Percentiles rank a stretch among this genome's conserved stretches.
These are phyloP conservation scores for Terfezia boudieri DNA, from an alignment of 495 filamentous ascomycete genomes.

Conservation along the genomic window DNA sequence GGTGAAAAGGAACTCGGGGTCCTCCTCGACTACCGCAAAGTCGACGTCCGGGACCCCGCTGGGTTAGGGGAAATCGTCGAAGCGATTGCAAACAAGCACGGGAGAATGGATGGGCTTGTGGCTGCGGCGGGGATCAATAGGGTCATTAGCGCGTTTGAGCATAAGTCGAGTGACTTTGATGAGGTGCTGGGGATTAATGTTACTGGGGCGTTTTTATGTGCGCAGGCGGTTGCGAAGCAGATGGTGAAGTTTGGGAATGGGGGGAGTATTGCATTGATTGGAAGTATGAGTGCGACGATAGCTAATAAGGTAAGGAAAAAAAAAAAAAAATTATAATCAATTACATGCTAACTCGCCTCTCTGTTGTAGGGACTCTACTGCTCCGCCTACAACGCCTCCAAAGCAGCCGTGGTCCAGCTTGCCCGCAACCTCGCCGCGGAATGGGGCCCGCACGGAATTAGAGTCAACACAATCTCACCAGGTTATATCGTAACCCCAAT, in stretches of 20 bases:
- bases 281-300: conserved; percentile 57
- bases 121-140: conserved; percentile 58
- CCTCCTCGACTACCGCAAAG: conserved; percentile 35
- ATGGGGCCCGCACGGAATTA: conserved; percentile 63
- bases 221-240: conserved; percentile 45
- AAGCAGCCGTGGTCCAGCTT: conserved; percentile 70
- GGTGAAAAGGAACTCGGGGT: conserved; percentile 29
- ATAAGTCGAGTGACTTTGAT: conserved; percentile 41
- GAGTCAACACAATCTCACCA: conserved; percentile 85
- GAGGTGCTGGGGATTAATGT: conserved; percentile 57
- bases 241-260: conserved; percentile 38
- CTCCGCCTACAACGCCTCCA: conserved; percentile 78
- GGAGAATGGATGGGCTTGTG: conserved; percentile 48
- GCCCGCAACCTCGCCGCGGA: conserved; percentile 65
- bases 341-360: neutral
- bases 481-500: conserved; percentile 90
- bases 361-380: conserved; percentile 37
- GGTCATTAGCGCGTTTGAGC: conserved; percentile 45
- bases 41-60: conserved; percentile 39
- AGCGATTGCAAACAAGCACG: conserved; percentile 30
- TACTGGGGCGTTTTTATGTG: conserved; percentile 55
- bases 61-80: conserved; percentile 32
- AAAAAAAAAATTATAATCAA: neutral
- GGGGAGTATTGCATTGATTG: conserved; percentile 40
- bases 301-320: conserved; percentile 36